Evolutionary conservation across 805 yeast species (phyloP), one percentile per base, ranked within the genome.

Genomic region (Zygotorulaspora chibaensis): DNA sequence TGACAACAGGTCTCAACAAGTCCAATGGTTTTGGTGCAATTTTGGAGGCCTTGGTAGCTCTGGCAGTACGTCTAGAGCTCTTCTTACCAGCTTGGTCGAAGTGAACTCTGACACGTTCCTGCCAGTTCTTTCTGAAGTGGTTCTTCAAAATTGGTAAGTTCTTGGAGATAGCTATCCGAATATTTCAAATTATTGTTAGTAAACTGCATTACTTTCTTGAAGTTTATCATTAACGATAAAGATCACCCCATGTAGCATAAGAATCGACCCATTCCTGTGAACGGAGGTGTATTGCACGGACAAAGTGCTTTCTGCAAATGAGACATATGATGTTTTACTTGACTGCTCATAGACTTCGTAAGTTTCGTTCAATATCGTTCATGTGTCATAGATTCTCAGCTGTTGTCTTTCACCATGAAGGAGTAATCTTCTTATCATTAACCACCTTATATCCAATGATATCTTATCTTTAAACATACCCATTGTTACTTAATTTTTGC

Each of bases 71-170:
- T 84, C 99, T 89, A 60, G 95, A 83, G 70, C 78, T 89, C 84
- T 93, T 93, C 84, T 91, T 89, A 75, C 99, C 99, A 71, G 99
- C 96, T 83, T 93, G 99, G 91, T 93, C 97, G 73, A 93, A 86
- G 89, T 95, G 99, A 69, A 88, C 96, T 75, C 81, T 87, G 83
- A 93, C 99, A 73, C 98, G 87, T 78, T 88, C 96, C 81, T 93
- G 98, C 99, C 99, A 93, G 96, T 91, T 91, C 87, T 91, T 91
- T 83, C 97, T 86, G 96, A 91, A 91, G 83, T 93, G 99, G 85
- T 91, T 91, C 85, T 87, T 88, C 83, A 87, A 86, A 80, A 91
- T 80, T 82, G 98, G 96, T 81, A 89, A 83, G 81, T 91, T 91
- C 90, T 93, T 91, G 68, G 93, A 77, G 83, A 93, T 89, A 77